Conservation (phyloP, 176 grass and related monocot genomes). For the Coix lacrymajobi region DNA sequence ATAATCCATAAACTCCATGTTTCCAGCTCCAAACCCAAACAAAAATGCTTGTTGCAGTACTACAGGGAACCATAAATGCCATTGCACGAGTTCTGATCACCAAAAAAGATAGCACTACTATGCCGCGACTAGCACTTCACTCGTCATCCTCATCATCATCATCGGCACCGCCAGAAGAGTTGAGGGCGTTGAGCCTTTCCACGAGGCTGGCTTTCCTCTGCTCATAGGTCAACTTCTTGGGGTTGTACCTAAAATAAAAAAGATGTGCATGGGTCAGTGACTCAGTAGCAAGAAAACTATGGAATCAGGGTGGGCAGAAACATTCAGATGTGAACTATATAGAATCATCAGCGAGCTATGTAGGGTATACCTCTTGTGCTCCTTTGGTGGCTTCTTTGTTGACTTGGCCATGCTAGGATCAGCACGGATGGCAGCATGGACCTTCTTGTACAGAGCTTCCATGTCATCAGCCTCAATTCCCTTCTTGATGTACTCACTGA, state of each 20-base stretch:
- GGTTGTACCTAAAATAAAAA: constrained; percentile 43
- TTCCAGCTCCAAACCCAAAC: constrained; percentile 13
- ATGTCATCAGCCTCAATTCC: constrained; percentile 59
- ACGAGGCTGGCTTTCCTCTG: constrained; percentile 71
- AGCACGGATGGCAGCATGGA: constrained; percentile 79
- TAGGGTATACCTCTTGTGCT: constrained; percentile 61
- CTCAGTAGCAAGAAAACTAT: not conserved
- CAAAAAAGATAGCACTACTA: constrained; percentile 9
- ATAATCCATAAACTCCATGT: not conserved
- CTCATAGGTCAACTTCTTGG: constrained; percentile 81
- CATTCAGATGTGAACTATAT: not conserved
- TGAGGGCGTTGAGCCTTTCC: constrained; percentile 58
- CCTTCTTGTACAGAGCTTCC: constrained; percentile 82
- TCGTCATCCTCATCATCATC: constrained; percentile 65
- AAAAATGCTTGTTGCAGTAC: constrained; percentile 34
- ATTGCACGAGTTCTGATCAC: not conserved
- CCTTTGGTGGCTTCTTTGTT: constrained; percentile 44
- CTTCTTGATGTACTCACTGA: constrained; percentile 75
- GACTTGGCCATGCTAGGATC: constrained; percentile 45
- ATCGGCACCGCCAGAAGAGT: constrained; percentile 35
- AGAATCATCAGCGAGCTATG: not conserved
- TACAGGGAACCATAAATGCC: constrained; percentile 3
- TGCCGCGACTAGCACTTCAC: constrained; percentile 15
- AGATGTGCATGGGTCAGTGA: not conserved
- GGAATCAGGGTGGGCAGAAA: not conserved